Percentiles rank a stretch among this genome's conserved stretches.
Conservation (phyloP, 2,329 filamentous ascomycete species). For the Ustulina deusta region DNA sequence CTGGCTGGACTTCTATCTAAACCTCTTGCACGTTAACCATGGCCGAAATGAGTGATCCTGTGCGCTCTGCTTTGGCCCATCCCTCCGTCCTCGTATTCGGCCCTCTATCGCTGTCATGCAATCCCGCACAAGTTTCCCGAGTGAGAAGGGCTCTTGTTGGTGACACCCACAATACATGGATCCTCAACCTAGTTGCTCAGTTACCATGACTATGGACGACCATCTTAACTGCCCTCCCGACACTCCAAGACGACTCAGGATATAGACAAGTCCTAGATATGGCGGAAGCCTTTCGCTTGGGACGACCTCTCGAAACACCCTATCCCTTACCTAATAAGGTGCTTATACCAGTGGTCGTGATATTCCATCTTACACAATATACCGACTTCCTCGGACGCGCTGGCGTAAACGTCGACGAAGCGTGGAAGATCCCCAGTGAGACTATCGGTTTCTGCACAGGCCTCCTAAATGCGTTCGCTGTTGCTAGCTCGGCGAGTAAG, state of each 20-base stretch:
- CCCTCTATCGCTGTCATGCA: slow-evolving; percentile 17
- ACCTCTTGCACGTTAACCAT: slow-evolving; percentile 2
- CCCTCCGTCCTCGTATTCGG: slow-evolving; percentile 15
- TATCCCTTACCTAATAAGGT: slow-evolving; percentile 39
- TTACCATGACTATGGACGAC: slow-evolving; percentile 21
- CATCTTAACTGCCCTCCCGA: slow-evolving; percentile 16
- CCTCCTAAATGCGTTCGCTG: slow-evolving; percentile 54
- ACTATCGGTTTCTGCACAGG: slow-evolving; percentile 57
- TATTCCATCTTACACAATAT: slow-evolving; percentile 48
- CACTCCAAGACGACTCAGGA: slow-evolving; percentile 12
- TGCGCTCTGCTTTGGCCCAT: slow-evolving; percentile 12
- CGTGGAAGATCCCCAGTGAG: slow-evolving; percentile 31
- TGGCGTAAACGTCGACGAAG: slow-evolving; percentile 9
- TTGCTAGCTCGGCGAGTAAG: slow-evolving; percentile 48
- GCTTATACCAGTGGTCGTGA: slow-evolving; percentile 54
- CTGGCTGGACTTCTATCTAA: background rate
- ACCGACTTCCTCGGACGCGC: slow-evolving; percentile 6
- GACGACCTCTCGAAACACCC: slow-evolving; percentile 12
- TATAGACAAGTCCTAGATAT: slow-evolving; percentile 24
- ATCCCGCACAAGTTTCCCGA: slow-evolving; percentile 14
- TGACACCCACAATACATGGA: slow-evolving; percentile 12
- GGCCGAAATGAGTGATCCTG: slow-evolving; percentile 9
- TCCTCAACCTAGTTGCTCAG: slow-evolving; percentile 14
- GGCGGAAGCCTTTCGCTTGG: slow-evolving; percentile 24
- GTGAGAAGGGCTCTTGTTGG: slow-evolving; percentile 12